Evolutionary conservation across 495 filamentous ascomycete genomes (phyloP), one percentile per base, ranked within the genome.

Genomic region (Penicillium coffeae): DNA sequence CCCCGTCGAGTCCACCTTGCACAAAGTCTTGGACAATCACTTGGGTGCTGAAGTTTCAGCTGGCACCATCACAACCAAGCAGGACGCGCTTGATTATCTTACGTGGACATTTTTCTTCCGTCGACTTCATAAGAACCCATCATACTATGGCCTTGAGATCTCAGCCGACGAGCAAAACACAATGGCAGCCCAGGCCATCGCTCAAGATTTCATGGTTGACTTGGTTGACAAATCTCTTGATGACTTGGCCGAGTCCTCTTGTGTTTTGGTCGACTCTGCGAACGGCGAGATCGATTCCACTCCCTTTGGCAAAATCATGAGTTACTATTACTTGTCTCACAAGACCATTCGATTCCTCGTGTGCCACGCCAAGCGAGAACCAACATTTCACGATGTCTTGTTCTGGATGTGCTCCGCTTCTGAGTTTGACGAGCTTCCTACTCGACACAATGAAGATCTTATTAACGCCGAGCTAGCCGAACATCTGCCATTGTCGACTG

Each of bases 81-180:
- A 99, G 63, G 93, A 99, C 68, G 92, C 94, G 3, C 78, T 99
- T 6, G 94, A 99, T 63, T 99, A 99, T 61, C 70, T 99, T 30
- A 97, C 94, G 0, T 99, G 93, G 93, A 99, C 93, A 15, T 99
- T 99, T 75, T 96, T 99, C 76, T 99, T 96, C 79, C 85, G 93
- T 0, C 78, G 93, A 8, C 70, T 99, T 16, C 93, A 97, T 73
- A 99, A 99, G 73, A 99, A 99, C 54, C 93, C 93, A 10, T 95
- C 90, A 0, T 99, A 94, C 70, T 99, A 99, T 56, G 93, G 94
- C 0, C 83, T 99, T 2, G 87, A 97, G 54, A 95, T 99, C 38
- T 88, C 87, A 3, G 84, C 87, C 0, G 90, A 96, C 54, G 92
- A 97, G 51, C 91, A 97, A 63, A 95, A 90, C 62, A 88, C 85